Base-by-base conservation (phyloP, 169 alveolate species). In the Eimeria sp. region DNA sequence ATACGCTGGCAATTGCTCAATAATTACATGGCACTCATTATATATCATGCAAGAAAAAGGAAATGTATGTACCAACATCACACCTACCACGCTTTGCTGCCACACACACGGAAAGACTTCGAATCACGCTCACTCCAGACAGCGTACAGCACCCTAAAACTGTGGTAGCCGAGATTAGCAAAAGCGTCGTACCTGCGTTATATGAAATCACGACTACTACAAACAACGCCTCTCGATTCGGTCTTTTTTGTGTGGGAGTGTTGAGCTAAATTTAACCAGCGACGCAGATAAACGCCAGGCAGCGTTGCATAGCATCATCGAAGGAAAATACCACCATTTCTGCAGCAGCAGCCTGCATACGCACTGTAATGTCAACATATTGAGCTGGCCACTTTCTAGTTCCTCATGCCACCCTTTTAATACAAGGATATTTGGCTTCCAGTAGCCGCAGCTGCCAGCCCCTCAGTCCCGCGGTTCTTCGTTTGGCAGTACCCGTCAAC, bases 401-500 rank as follows among this genome's bases (percentile, higher is more conserved):
- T 30, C 54, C 82, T 16, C 30, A 30, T 49, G 51, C 51, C 1
- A 14, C 30, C 40, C 76, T 5, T 14, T 0, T 34, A 34, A 30
- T 9, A 2, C 10, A 72, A 10, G 49, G 63, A 63, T 13, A 7
- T 43, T 63, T 87, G 93, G 93, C 93, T 87, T 87, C 93, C 93
- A 87, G 93, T 51, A 87, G 83, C 65, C 83, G 47, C 63, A 61
- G 45, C 45, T 63, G 88, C 47, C 88, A 78, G 88, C 88, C 88
- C 88, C 88, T 78, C 88, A 78, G 88, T 78, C 88, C 65, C 82
- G 54, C 22, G 82, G 82, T 30, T 49, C 88, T 78, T 49, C 88
- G 5, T 43, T n/a, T 43, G 20, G 49, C 65, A 25, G 16, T 22
- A 72, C 6, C 82, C 51, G 27, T 40, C 27, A 72, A 51, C 82